Evolutionary conservation across 805 yeast genomes (phyloP).

Genomic region (Teunomyces kruisii): DNA sequence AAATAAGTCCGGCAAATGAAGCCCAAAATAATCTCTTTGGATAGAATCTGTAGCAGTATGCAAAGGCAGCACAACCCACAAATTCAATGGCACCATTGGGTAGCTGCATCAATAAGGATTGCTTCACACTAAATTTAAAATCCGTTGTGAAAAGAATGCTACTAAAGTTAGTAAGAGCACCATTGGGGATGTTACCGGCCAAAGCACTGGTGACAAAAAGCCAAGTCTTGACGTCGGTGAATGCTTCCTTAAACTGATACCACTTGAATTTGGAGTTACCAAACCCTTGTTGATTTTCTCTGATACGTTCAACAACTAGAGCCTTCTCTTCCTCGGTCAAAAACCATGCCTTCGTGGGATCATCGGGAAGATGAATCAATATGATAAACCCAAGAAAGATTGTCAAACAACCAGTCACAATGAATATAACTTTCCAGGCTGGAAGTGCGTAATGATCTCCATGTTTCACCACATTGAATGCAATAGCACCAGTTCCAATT

Average conservation of each 20-base stretch:
- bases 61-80: slow-evolving; percentile 35
- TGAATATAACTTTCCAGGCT: slow-evolving; percentile 62
- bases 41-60: slow-evolving; percentile 19
- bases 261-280: slow-evolving; percentile 39
- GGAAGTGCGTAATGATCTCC: slow-evolving; percentile 39
- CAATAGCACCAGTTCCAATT: slow-evolving; percentile 50
- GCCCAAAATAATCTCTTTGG: slow-evolving; percentile 27
- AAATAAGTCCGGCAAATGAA: slow-evolving; percentile 19
- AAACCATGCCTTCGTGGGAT: slow-evolving; percentile 39
- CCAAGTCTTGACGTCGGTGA: slow-evolving; percentile 38
- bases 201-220: slow-evolving; percentile 26
- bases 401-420: slow-evolving; percentile 61
- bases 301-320: slow-evolving; percentile 50
- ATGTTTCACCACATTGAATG: slow-evolving; percentile 40
- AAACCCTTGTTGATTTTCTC: slow-evolving; percentile 44
- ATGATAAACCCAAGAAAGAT: slow-evolving; percentile 49
- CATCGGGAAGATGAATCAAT: slow-evolving; percentile 53
- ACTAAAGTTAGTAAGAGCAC: slow-evolving; percentile 38
- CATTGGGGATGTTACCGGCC: slow-evolving; percentile 33
- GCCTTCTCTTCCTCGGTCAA: slow-evolving; percentile 26
- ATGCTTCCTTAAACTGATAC: slow-evolving; percentile 37
- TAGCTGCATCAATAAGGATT: slow-evolving; percentile 44
- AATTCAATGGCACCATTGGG: slow-evolving; percentile 51
- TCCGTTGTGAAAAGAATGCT: slow-evolving; percentile 27
- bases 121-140: slow-evolving; percentile 24